Evolutionary conservation across 176 grass and related monocot genomes (phyloP).

Genomic region (Rhynchospora breviuscula): DNA sequence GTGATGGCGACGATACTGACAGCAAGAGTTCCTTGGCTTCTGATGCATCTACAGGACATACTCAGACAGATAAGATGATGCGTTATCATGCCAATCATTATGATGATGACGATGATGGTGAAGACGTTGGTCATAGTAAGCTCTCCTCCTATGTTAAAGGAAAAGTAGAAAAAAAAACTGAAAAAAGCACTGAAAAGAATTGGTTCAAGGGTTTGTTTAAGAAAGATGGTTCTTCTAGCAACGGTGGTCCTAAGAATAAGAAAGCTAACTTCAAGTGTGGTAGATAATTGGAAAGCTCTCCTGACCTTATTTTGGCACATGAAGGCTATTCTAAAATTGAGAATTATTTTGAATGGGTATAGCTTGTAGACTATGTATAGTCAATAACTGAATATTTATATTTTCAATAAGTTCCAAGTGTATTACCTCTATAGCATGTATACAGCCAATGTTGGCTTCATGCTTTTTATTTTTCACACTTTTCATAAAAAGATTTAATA

Average conservation of each 20-base stretch:
- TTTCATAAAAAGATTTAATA: neutral
- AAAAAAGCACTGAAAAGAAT: constrained; percentile 41
- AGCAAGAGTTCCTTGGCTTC: constrained; percentile 67
- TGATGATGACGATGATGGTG: neutral
- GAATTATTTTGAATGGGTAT: neutral
- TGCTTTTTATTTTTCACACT: neutral
- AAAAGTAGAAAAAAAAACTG: constrained; percentile 26
- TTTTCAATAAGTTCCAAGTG: neutral
- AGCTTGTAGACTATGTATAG: neutral
- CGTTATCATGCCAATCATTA: neutral
- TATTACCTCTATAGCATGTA: neutral
- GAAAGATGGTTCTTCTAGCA: constrained; percentile 45
- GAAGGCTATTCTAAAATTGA: neutral
- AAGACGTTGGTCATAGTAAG: constrained; percentile 26
- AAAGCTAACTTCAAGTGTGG: constrained; percentile 12
- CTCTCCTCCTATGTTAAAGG: constrained; percentile 22
- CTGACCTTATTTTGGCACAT: neutral
- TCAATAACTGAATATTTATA: neutral
- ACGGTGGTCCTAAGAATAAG: neutral
- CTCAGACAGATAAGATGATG: neutral
- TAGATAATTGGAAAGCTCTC: constrained; percentile 10
- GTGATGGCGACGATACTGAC: constrained; percentile 34
- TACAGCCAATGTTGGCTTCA: neutral
- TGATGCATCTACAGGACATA: constrained; percentile 70
- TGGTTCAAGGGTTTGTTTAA: constrained; percentile 30